Conservation (phyloP, 1,284 basidiomycete species). For the Puccinia sorghi region DNA sequence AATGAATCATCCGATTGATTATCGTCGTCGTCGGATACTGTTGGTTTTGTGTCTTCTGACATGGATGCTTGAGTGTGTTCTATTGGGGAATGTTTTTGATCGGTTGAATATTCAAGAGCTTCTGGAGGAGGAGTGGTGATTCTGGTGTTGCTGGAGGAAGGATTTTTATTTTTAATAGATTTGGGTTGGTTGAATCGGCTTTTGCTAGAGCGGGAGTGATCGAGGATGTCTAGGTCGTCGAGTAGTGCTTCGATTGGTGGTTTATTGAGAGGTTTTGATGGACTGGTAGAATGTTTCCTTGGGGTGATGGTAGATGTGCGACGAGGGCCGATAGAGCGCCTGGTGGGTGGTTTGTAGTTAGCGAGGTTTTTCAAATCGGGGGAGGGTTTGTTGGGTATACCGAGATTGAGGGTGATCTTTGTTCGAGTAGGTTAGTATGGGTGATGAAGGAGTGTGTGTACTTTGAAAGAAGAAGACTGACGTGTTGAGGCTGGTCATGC, state of each 20-base stretch:
- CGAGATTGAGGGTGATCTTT: slow-evolving; percentile 17
- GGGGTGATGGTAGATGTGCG: slow-evolving; percentile 7
- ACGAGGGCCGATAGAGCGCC: slow-evolving; percentile 19
- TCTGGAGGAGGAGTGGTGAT: background rate
- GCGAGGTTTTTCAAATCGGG: slow-evolving; percentile 1
- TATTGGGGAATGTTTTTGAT: too few species aligned
- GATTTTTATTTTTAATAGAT: background rate
- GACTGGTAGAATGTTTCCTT: background rate
- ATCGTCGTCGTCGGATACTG: background rate
- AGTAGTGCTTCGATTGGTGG: slow-evolving; percentile 2
- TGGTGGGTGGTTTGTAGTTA: slow-evolving; percentile 1
- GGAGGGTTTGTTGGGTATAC: slow-evolving; percentile 24
- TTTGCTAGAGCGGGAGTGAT: slow-evolving; percentile 20
- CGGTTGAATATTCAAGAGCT: too few species aligned
- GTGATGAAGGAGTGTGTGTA: background rate
- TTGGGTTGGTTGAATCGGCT: background rate
- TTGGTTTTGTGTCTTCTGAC: background rate
- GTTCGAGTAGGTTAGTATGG: background rate
- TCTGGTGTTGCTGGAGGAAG: background rate
- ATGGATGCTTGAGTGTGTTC: too few species aligned
- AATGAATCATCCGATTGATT: background rate
- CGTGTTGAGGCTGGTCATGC: background rate
- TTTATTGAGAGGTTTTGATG: slow-evolving; percentile 31
- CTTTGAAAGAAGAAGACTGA: background rate
- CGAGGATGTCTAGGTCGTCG: slow-evolving; percentile 20